Evolutionary conservation across 225 moss, liverwort and hornwort genomes (phyloP).

Genomic region (Climacium dendroides): DNA sequence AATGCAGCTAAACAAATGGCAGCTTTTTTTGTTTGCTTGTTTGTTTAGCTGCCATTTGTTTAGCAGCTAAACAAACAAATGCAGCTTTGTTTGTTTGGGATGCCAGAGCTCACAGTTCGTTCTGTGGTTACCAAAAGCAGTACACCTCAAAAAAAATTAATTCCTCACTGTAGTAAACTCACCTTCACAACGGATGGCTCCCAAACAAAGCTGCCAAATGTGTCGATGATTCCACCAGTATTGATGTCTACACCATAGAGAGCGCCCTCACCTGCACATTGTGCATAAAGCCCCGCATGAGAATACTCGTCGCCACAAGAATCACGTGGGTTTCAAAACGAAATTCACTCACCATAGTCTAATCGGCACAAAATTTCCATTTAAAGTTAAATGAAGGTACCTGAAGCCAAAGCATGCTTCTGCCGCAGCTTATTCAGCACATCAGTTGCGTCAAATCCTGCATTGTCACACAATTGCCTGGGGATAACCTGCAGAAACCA

Average conservation of each 20-base stretch:
- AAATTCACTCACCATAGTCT: not conserved
- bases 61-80: too few relatives aligned
- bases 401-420: conserved; percentile 79
- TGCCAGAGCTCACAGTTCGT: not conserved
- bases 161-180: not conserved
- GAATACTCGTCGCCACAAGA: not conserved
- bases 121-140: not conserved
- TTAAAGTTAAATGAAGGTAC: conserved; percentile 3
- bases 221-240: conserved; percentile 79
- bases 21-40: too few relatives aligned
- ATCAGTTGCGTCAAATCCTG: conserved; percentile 97
- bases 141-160: not conserved
- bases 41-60: too few relatives aligned
- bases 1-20: not conserved
- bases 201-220: conserved; percentile 79
- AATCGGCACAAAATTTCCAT: not conserved
- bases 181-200: conserved; percentile 98
- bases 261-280: conserved; percentile 65
- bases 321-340: not conserved
- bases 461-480: conserved; percentile 95
- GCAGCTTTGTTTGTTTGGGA: too few relatives aligned
- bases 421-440: conserved; percentile 95
- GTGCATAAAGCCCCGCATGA: not conserved
- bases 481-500: conserved; percentile 78
- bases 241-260: conserved; percentile 92